Conservation (phyloP, 2,329 filamentous ascomycete species). For the Exophiala oligosperma region DNA sequence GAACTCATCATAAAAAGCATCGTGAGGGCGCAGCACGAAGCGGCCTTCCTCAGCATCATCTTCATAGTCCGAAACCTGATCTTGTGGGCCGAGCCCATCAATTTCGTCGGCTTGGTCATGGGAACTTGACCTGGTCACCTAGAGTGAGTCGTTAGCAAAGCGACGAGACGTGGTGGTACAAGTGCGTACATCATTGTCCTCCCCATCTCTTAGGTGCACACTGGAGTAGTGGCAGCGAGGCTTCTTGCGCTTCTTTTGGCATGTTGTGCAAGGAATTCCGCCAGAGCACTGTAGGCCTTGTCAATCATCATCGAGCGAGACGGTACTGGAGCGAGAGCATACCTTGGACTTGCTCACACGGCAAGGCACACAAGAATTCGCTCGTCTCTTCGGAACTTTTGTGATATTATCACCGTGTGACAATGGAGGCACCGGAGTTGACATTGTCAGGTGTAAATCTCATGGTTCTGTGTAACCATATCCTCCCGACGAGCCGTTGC, state of each 20-base stretch:
- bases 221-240: slow-evolving; percentile 21
- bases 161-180: not conserved
- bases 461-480: slow-evolving; percentile 20
- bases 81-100: slow-evolving; percentile 1
- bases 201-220: slow-evolving; percentile 5
- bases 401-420: slow-evolving; percentile 7
- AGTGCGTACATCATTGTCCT: slow-evolving; percentile 13
- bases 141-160: not conserved
- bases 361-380: slow-evolving; percentile 26
- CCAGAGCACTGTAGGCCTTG: slow-evolving; percentile 14
- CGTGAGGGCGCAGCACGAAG: slow-evolving; percentile 3
- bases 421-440: slow-evolving; percentile 12
- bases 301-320: slow-evolving; percentile 4
- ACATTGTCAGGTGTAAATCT: slow-evolving; percentile 16
- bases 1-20: slow-evolving; percentile 16
- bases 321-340: not conserved
- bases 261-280: slow-evolving; percentile 23
- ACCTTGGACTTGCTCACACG: slow-evolving; percentile 26
- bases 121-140: not conserved
- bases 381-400: slow-evolving; percentile 17
- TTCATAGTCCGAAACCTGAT: not conserved
- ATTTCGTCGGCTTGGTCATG: slow-evolving; percentile 2
- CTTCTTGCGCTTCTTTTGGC: slow-evolving; percentile 23
- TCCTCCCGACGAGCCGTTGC: slow-evolving; percentile 2
- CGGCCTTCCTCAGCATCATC: slow-evolving; percentile 1